phyloP scores from a whole-genome alignment of 768 basidiomycete genomes.

The Serendipita sp. region DNA sequence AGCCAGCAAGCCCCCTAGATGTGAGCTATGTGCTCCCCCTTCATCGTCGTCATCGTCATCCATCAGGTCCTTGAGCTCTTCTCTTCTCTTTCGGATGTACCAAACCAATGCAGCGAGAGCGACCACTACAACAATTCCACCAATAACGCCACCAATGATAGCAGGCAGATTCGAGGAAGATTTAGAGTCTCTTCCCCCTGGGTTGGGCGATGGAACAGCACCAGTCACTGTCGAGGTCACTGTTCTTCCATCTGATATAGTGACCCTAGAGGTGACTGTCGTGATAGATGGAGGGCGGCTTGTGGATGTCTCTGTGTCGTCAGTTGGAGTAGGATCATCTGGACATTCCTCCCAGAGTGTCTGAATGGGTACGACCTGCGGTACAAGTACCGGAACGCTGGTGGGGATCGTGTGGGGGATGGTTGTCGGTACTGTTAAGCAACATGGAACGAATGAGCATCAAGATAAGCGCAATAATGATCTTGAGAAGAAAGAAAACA shows the following conservation, averaged over 20 bases:
- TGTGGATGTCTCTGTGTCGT: not conserved
- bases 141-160: not conserved
- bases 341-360: not conserved
- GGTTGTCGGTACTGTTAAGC: not conserved
- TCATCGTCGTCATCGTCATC: slow-evolving; percentile 1
- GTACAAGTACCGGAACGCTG: not conserved
- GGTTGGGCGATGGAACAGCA: not conserved
- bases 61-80: not conserved
- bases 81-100: not conserved
- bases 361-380: not conserved
- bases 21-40: not conserved
- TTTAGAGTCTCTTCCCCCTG: not conserved
- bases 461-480: no score
- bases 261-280: not conserved
- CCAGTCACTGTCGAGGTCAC: not conserved
- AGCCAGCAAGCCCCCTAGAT: not conserved
- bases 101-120: not conserved
- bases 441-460: not conserved
- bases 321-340: not conserved
- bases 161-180: not conserved
- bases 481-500: no score
- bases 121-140: not conserved
- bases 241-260: not conserved
- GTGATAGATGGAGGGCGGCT: not conserved
- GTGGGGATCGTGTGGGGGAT: not conserved